phyloP scores from a whole-genome alignment of 1,284 basidiomycete genomes.

The Ceratobasidium theobromae region DNA sequence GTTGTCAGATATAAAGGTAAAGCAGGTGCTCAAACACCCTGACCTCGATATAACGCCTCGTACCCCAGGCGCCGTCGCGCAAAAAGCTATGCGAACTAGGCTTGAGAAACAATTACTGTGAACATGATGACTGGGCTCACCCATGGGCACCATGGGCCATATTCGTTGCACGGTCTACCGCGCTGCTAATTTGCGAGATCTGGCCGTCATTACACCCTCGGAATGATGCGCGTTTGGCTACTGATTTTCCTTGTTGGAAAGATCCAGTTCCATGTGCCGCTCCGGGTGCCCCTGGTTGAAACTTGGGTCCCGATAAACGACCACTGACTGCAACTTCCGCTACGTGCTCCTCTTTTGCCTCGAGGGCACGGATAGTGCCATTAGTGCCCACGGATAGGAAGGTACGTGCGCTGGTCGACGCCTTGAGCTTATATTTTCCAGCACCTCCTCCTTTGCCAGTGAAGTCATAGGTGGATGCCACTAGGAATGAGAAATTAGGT shows the following conservation, averaged over 20 bases:
- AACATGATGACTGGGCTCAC: background rate
- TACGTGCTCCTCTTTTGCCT: slow-evolving; percentile 11
- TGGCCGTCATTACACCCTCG: slow-evolving; percentile 22
- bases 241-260: slow-evolving; percentile 4
- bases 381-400: slow-evolving; percentile 24
- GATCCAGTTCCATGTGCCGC: slow-evolving; percentile 16
- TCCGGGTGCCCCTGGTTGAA: slow-evolving; percentile 20
- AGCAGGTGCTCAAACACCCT: background rate
- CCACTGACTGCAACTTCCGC: slow-evolving; percentile 29
- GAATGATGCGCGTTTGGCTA: slow-evolving; percentile 14
- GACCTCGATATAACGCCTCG: slow-evolving; percentile 24
- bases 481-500: background rate
- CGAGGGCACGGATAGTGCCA: slow-evolving; percentile 6
- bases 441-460: slow-evolving; percentile 18
- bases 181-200: slow-evolving; percentile 10
- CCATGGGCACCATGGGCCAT: slow-evolving; percentile 32
- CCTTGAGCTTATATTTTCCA: slow-evolving; percentile 28
- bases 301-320: slow-evolving; percentile 12
- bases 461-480: slow-evolving; percentile 27
- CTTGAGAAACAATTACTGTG: background rate
- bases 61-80: slow-evolving; percentile 22
- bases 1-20: background rate
- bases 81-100: slow-evolving; percentile 7
- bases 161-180: slow-evolving; percentile 18
- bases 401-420: slow-evolving; percentile 23